Evolutionary conservation across 2,329 filamentous ascomycete species (phyloP).

Genomic region (Leptoxyphium fumago): DNA sequence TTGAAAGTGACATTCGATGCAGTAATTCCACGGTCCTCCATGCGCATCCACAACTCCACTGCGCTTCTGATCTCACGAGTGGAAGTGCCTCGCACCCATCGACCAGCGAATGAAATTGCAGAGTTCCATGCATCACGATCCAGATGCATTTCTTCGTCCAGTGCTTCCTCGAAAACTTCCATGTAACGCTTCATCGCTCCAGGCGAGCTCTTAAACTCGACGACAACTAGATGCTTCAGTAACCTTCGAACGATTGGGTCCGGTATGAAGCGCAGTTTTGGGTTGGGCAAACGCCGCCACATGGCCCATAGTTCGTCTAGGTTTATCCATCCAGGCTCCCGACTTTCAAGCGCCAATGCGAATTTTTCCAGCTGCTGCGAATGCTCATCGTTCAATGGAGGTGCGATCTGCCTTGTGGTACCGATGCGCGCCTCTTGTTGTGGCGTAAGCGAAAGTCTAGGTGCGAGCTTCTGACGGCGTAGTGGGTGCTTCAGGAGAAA

Average conservation of each 20-base stretch:
- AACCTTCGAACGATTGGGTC: constrained; percentile 44
- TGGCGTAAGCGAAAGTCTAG: constrained; percentile 15
- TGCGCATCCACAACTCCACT: constrained; percentile 70
- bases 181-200: constrained; percentile 69
- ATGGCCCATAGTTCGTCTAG: constrained; percentile 31
- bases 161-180: constrained; percentile 69
- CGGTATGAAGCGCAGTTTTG: constrained; percentile 38
- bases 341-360: constrained; percentile 2
- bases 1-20: constrained; percentile 76
- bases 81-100: constrained; percentile 47
- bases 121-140: constrained; percentile 63
- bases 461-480: constrained; percentile 9
- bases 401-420: constrained; percentile 5
- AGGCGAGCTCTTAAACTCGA: constrained; percentile 30
- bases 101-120: constrained; percentile 64
- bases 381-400: constrained; percentile 12
- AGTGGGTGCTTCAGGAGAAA: constrained; percentile 1
- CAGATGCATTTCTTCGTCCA: constrained; percentile 55
- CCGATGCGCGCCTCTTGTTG: constrained; percentile 11
- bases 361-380: constrained; percentile 7
- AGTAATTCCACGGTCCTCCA: constrained; percentile 60
- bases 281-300: constrained; percentile 38
- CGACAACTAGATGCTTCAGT: constrained; percentile 52
- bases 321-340: constrained; percentile 7
- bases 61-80: constrained; percentile 50